These are phyloP conservation scores for Sistotremastrum suecicum DNA, from an alignment of 768 basidiomycete genomes.

Conservation along the genomic window DNA sequence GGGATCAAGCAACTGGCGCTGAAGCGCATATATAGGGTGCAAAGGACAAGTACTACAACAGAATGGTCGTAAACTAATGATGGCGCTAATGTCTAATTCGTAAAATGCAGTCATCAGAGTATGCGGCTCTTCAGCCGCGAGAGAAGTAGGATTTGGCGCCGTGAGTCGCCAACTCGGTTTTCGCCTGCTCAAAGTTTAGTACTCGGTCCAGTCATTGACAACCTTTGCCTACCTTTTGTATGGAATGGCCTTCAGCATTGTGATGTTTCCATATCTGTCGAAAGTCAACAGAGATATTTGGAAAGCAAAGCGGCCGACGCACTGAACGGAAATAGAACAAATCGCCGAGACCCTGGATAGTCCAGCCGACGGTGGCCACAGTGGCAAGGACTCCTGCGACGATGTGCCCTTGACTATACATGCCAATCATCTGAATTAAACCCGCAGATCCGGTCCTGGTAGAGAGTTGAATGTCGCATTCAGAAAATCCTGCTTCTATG, in stretches of 20 bases:
- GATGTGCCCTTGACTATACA: constrained; percentile 58
- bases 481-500: constrained; percentile 16
- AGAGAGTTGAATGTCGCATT: not conserved
- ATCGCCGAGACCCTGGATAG: constrained; percentile 69
- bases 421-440: constrained; percentile 80
- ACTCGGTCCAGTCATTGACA: constrained; percentile 2
- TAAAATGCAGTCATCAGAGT: not conserved
- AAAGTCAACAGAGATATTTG: not conserved
- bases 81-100: no score
- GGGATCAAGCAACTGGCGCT: no score
- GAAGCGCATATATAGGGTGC: no score
- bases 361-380: constrained; percentile 79
- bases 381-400: constrained; percentile 71
- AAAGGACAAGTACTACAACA: no score
- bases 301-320: constrained; percentile 11
- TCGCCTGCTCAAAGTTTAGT: constrained; percentile 40
- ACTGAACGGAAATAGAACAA: constrained; percentile 72
- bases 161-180: constrained; percentile 66
- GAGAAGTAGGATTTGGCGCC: constrained; percentile 85
- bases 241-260: constrained; percentile 71
- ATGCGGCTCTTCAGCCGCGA: constrained; percentile 38
- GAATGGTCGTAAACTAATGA: no score
- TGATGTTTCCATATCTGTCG: constrained; percentile 63
- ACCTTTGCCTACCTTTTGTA: constrained; percentile 53
- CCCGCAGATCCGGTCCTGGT: constrained; percentile 86